phyloP scores from a whole-genome alignment of 495 filamentous ascomycete genomes.

The Hyaloscypha variabilis region DNA sequence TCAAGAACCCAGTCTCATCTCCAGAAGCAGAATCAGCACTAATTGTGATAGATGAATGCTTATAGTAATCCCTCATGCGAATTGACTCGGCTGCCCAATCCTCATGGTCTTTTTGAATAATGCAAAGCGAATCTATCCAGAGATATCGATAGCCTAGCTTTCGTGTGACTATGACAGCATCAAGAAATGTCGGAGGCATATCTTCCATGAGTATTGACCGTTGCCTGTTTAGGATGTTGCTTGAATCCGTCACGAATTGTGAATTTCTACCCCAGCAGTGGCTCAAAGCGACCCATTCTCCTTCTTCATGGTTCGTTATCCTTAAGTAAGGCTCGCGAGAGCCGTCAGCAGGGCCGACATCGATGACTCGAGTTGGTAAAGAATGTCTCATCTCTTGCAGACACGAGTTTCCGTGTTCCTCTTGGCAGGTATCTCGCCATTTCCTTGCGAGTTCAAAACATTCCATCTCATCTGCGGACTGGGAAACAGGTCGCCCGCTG shows the following conservation, averaged over 20 bases:
- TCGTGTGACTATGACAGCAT: constrained; percentile 20
- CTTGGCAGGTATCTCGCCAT: no score
- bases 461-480: no score
- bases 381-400: no score
- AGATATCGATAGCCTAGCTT: constrained; percentile 18
- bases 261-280: neutral
- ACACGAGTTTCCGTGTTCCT: no score
- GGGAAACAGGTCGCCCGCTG: no score
- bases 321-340: neutral
- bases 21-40: no score
- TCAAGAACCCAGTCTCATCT: no score
- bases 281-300: neutral
- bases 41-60: no score
- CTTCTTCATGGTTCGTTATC: neutral
- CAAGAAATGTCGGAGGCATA: constrained; percentile 20
- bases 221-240: no score
- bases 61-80: neutral
- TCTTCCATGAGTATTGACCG: neutral
- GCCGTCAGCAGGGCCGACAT: neutral
- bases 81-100: constrained; percentile 5
- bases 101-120: neutral
- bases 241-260: neutral
- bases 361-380: neutral
- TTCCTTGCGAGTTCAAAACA: no score
- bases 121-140: constrained; percentile 22